phyloP scores from a whole-genome alignment of 2,329 filamentous ascomycete species.

The Didymella pomorum region DNA sequence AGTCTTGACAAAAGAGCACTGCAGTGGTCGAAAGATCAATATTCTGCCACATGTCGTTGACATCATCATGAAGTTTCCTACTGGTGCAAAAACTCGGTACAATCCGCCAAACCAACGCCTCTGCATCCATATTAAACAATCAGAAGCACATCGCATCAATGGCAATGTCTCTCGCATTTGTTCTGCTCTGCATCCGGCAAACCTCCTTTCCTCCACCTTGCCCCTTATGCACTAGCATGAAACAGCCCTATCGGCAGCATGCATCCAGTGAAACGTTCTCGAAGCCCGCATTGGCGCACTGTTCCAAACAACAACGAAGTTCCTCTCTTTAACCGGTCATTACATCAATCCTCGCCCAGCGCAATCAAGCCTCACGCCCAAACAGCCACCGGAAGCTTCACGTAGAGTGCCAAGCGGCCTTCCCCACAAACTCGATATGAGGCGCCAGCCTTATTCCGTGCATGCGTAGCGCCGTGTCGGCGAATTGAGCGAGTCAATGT shows the following conservation, averaged over 20 bases:
- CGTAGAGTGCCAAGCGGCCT: conserved; percentile 25
- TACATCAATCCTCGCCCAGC: neutral
- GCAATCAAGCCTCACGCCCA: conserved; percentile 17
- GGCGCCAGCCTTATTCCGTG: neutral
- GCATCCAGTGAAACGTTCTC: neutral
- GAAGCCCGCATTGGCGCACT: neutral
- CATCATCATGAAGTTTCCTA: neutral
- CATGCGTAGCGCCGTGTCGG: neutral
- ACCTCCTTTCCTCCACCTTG: neutral
- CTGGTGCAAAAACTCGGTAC: neutral
- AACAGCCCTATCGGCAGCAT: conserved; percentile 7
- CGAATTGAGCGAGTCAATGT: neutral
- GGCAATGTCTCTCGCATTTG: neutral
- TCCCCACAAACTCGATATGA: conserved; percentile 9
- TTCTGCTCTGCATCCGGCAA: neutral
- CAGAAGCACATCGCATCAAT: neutral
- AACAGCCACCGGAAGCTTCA: conserved; percentile 30
- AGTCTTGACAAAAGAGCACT: too few species aligned
- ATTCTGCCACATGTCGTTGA: neutral
- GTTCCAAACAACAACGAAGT: neutral
- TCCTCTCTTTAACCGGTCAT: conserved; percentile 15
- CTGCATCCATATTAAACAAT: neutral
- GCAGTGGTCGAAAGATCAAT: neutral
- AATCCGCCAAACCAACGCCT: neutral
- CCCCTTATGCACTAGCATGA: neutral